Evolutionary conservation across 2,329 filamentous ascomycete species (phyloP).

Genomic region (Mycosphaerella sp.): DNA sequence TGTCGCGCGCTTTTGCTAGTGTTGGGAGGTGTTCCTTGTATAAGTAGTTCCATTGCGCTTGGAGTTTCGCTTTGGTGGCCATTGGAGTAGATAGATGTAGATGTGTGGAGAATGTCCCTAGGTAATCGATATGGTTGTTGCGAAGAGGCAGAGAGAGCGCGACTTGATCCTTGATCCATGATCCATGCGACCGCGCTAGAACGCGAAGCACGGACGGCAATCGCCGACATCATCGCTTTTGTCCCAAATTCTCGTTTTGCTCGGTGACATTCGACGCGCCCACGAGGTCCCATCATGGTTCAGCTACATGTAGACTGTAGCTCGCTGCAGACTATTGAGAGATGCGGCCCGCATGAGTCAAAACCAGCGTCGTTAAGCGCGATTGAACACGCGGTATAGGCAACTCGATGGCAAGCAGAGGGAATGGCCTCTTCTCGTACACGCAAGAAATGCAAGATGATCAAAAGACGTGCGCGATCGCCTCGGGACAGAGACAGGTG

Average conservation of each 20-base stretch:
- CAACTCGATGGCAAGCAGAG: background rate
- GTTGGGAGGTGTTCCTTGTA: constrained; percentile 29
- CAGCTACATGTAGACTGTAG: background rate
- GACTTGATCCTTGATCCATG: background rate
- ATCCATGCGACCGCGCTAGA: too few relatives aligned
- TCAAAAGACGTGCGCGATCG: too few relatives aligned
- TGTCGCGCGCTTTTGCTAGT: constrained; percentile 28
- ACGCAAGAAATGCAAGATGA: background rate
- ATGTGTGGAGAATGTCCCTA: too few relatives aligned
- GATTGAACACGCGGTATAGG: too few relatives aligned
- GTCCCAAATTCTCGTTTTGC: background rate
- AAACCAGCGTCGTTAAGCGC: too few relatives aligned
- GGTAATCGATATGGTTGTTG: background rate
- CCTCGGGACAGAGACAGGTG: too few relatives aligned
- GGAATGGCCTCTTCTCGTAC: background rate
- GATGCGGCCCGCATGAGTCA: background rate
- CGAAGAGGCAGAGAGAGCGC: background rate
- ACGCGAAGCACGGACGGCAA: background rate
- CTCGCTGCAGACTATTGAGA: background rate
- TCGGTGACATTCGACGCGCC: background rate
- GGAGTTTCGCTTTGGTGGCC: constrained; percentile 16
- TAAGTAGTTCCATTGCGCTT: constrained; percentile 26
- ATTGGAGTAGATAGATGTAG: background rate
- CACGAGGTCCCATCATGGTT: background rate
- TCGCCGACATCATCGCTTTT: background rate